Evolutionary conservation across 805 yeast species (phyloP).

Genomic region (Babjeviella inositovora): DNA sequence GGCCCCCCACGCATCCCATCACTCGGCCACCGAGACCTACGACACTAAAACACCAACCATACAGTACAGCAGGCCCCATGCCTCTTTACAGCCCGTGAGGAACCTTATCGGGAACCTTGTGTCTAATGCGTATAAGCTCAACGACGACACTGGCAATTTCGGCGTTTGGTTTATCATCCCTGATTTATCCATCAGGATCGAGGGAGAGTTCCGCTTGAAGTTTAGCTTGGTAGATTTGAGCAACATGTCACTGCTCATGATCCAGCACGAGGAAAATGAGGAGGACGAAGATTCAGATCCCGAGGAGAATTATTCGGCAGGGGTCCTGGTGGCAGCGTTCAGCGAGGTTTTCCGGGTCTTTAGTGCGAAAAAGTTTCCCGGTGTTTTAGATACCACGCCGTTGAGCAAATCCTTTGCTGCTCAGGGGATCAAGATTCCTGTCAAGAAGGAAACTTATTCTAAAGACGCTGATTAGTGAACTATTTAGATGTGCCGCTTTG

Average conservation of each 20-base stretch:
- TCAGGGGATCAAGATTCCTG: slow-evolving; percentile 24
- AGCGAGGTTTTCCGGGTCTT: slow-evolving; percentile 17
- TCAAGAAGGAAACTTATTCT: slow-evolving; percentile 21
- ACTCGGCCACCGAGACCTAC: slow-evolving; percentile 3
- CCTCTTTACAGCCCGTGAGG: slow-evolving; percentile 16
- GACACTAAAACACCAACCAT: background rate
- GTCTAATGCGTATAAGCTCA: slow-evolving; percentile 17
- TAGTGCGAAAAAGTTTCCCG: slow-evolving; percentile 26
- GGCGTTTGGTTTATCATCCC: slow-evolving; percentile 26
- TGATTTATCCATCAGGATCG: slow-evolving; percentile 22
- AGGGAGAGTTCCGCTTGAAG: slow-evolving; percentile 21
- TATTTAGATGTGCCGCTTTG: too few relatives aligned
- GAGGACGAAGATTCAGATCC: background rate
- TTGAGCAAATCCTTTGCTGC: slow-evolving; percentile 20
- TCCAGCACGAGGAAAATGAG: background rate
- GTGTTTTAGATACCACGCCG: slow-evolving; percentile 21
- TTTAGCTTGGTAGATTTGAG: slow-evolving; percentile 15
- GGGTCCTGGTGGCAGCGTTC: slow-evolving; percentile 10
- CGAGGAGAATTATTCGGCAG: too few relatives aligned
- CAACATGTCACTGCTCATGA: too few relatives aligned
- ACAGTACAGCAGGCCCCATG: slow-evolving; percentile 3
- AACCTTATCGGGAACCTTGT: slow-evolving; percentile 21
- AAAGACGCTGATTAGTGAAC: too few relatives aligned
- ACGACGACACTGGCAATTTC: slow-evolving; percentile 13
- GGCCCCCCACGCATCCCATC: slow-evolving; percentile 1